phyloP scores from a whole-genome alignment of 208 protist genomes.

The Wallacemonas sp. region DNA sequence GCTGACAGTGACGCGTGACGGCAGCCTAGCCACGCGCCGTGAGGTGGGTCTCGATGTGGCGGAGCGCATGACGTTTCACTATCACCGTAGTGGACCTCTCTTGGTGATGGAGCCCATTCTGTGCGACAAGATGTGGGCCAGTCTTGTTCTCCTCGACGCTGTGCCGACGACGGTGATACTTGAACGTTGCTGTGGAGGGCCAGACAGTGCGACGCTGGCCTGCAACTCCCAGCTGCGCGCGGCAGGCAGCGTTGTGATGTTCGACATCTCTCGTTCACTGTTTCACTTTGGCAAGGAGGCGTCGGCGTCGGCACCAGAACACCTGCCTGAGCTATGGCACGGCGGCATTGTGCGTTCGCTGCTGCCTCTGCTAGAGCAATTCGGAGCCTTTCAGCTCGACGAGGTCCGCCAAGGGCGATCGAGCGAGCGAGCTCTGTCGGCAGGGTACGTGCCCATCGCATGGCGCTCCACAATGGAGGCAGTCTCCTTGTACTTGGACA shows the following conservation, averaged over 20 bases:
- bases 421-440: background rate
- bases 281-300: constrained; percentile 49
- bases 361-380: constrained; percentile 39
- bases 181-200: constrained; percentile 27
- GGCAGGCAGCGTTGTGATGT: constrained; percentile 48
- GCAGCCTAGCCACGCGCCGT: background rate
- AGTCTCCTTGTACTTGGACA: constrained; percentile 49
- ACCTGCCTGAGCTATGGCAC: constrained; percentile 38
- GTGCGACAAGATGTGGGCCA: constrained; percentile 59
- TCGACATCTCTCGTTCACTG: constrained; percentile 70
- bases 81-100: constrained; percentile 5
- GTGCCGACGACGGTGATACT: constrained; percentile 37
- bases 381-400: constrained; percentile 15
- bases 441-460: constrained; percentile 44
- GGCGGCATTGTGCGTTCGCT: constrained; percentile 32
- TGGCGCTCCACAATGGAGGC: constrained; percentile 66
- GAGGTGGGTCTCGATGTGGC: constrained; percentile 9
- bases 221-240: constrained; percentile 16
- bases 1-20: constrained; percentile 3
- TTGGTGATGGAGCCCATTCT: constrained; percentile 31
- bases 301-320: constrained; percentile 1
- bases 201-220: background rate
- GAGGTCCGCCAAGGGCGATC: background rate
- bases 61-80: background rate
- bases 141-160: constrained; percentile 56